These are phyloP conservation scores for Trypanosoma grayi DNA, from an alignment of 208 protist genomes.

Conservation along the genomic window DNA sequence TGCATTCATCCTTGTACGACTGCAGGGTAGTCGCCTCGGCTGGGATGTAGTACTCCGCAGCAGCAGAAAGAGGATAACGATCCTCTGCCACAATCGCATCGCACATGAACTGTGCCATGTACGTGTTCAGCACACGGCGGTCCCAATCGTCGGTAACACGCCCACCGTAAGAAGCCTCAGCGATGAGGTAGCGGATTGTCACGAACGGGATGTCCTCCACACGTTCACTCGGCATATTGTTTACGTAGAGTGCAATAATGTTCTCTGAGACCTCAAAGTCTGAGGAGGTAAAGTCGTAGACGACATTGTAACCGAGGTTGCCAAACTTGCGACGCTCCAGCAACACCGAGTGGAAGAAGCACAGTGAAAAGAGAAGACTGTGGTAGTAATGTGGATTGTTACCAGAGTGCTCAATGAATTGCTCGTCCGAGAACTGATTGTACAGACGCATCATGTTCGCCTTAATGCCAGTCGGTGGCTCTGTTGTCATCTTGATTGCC, in stretches of 20 bases:
- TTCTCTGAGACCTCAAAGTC: slow-evolving; percentile 97
- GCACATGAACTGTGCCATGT: slow-evolving; percentile 96
- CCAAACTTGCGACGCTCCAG: slow-evolving; percentile 98
- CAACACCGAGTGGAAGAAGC: slow-evolving; percentile 98
- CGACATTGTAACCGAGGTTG: slow-evolving; percentile 97
- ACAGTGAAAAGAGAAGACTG: slow-evolving; percentile 95
- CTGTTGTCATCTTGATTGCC: slow-evolving; percentile 98
- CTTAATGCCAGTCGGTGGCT: slow-evolving; percentile 97
- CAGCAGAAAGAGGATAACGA: slow-evolving; percentile 83
- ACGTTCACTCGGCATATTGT: slow-evolving; percentile 64
- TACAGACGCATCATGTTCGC: slow-evolving; percentile 97
- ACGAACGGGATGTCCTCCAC: slow-evolving; percentile 94
- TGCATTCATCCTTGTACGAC: slow-evolving; percentile 94
- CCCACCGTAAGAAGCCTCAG: slow-evolving; percentile 98
- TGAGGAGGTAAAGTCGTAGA: slow-evolving; percentile 98
- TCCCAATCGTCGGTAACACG: slow-evolving; percentile 99
- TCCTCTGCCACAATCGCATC: slow-evolving; percentile 70
- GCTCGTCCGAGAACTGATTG: slow-evolving; percentile 88
- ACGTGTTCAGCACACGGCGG: slow-evolving; percentile 95
- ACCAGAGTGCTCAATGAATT: slow-evolving; percentile 78
- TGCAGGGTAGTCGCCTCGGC: slow-evolving; percentile 87
- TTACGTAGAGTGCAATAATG: slow-evolving; percentile 90
- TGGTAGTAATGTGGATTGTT: slow-evolving; percentile 90
- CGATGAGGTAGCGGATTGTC: slow-evolving; percentile 98
- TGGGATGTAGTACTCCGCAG: slow-evolving; percentile 89